Conservation (phyloP, 2,329 filamentous ascomycete species). For the Meredithiella fracta region DNA sequence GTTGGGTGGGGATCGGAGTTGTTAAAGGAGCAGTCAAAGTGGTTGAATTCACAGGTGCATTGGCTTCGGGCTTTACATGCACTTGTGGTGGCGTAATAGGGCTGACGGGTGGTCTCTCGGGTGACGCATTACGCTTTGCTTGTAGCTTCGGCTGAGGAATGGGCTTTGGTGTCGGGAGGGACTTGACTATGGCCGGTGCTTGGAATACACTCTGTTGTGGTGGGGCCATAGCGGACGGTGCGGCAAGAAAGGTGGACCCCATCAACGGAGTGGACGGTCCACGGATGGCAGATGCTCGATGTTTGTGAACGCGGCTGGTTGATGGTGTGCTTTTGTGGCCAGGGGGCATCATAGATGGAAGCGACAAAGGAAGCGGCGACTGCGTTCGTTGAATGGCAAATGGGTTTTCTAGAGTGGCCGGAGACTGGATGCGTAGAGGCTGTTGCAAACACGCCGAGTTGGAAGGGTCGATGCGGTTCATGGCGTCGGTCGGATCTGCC, state of each 20-base stretch:
- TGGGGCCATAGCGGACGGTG: constrained; percentile 9
- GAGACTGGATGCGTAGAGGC: constrained; percentile 11
- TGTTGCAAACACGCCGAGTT: constrained; percentile 11
- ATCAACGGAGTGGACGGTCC: constrained; percentile 8
- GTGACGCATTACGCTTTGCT: constrained; percentile 26
- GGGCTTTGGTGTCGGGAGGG: background rate
- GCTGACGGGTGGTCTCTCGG: constrained; percentile 34
- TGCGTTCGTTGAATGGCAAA: constrained; percentile 13
- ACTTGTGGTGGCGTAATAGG: constrained; percentile 37
- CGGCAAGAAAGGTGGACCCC: constrained; percentile 5
- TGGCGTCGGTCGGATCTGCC: background rate
- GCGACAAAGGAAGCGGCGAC: constrained; percentile 10
- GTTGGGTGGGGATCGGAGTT: background rate
- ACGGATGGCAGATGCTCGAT: constrained; percentile 14
- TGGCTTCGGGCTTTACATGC: constrained; percentile 20
- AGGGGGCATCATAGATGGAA: constrained; percentile 12
- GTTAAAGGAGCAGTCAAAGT: background rate
- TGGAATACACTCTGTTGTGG: constrained; percentile 8
- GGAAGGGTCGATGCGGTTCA: constrained; percentile 9
- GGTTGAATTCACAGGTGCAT: background rate
- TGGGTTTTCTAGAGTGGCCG: constrained; percentile 4
- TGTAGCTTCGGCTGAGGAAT: constrained; percentile 5
- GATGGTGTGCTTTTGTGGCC: constrained; percentile 18
- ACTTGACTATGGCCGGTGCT: background rate
- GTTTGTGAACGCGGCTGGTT: constrained; percentile 19